Base-by-base conservation (phyloP, 2,329 filamentous ascomycete species). In the Gnomoniopsis smithogilvyi region DNA sequence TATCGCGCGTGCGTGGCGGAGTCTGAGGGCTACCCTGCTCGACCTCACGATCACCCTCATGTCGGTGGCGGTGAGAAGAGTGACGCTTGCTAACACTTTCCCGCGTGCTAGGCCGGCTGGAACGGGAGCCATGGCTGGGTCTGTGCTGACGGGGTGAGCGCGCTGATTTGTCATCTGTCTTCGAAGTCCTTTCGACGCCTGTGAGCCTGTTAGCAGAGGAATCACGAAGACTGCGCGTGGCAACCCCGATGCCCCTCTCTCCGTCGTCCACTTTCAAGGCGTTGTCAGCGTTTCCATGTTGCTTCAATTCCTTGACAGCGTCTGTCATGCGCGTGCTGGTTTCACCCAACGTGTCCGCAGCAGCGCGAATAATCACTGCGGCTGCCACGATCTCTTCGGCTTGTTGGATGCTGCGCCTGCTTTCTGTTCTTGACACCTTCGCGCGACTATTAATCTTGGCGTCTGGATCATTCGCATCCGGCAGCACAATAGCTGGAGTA, bases 131-230 rank as follows among this genome's bases (percentile, higher is more conserved):
- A 24, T 62, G 60, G 62, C 75, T 75, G 61, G 73, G 75, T 63
- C 71, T 70, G 51, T 74, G 59, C 54, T 66, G 63, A 63, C 68
- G 66, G 11, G 64, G 62, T 38, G 67, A 63, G 59, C 67, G 64
- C 62, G 65, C 58, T 14, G 54, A 47, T 67, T 67, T 72, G 62
- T 77, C 73, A 63, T 72, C 70, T 49, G 71, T 68, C 59, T 70
- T 70, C 62, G 67, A 67, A 67, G 68, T 70, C 47, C 33, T 56
- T 67, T 71, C 79, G 65, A 80, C 78, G 73, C 81, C 80, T 84
- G 75, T 74, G 72, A 75, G 79, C 69, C 78, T 75, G 80, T 84
- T 78, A 84, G 81, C 75, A 78, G 78, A 75, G 72, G 75, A 74
- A 71, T 73, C 70, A 68, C 72, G 68, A 73, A 77, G 70, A 56